These are phyloP conservation scores for Fusarium domesticum DNA, from an alignment of 2,329 filamentous ascomycete genomes.

Conservation along the genomic window DNA sequence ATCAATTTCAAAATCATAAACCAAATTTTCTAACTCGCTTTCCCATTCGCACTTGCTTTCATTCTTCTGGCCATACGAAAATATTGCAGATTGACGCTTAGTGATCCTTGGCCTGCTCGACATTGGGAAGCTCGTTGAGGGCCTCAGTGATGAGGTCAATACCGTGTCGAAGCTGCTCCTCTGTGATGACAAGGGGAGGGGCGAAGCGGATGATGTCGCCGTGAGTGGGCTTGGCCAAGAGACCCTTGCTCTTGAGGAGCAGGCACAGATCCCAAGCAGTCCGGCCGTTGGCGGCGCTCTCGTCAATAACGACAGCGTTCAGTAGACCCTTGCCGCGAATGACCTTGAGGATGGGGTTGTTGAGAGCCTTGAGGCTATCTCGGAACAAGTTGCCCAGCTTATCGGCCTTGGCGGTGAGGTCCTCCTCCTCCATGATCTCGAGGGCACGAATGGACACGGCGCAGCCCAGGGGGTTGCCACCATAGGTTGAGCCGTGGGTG, in stretches of 20 bases:
- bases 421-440: slow-evolving; percentile 89
- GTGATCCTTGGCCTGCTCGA: slow-evolving; percentile 39
- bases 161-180: slow-evolving; percentile 77
- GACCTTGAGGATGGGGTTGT: slow-evolving; percentile 74
- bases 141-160: slow-evolving; percentile 78
- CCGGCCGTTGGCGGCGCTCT: slow-evolving; percentile 77
- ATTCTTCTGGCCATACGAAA: slow-evolving; percentile 4
- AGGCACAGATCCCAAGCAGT: slow-evolving; percentile 96
- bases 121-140: slow-evolving; percentile 72
- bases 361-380: slow-evolving; percentile 69
- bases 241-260: slow-evolving; percentile 89
- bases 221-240: slow-evolving; percentile 96
- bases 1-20: slow-evolving; percentile 14
- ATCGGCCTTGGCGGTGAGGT: slow-evolving; percentile 80
- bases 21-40: slow-evolving; percentile 11
- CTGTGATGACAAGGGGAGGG: slow-evolving; percentile 91
- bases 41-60: slow-evolving; percentile 23
- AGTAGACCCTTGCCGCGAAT: slow-evolving; percentile 91
- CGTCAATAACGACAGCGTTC: slow-evolving; percentile 95
- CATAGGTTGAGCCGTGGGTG: slow-evolving; percentile 97
- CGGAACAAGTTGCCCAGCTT: slow-evolving; percentile 80
- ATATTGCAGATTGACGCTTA: slow-evolving; percentile 19
- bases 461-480: slow-evolving; percentile 92
- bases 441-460: slow-evolving; percentile 93
- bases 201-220: slow-evolving; percentile 97